A percentile compares a stretch with the other conserved stretches of the same genome.
These are phyloP conservation scores for Rhododendron ferrugineum DNA, from an alignment of 148 eudicot genomes.

Conservation along the genomic window DNA sequence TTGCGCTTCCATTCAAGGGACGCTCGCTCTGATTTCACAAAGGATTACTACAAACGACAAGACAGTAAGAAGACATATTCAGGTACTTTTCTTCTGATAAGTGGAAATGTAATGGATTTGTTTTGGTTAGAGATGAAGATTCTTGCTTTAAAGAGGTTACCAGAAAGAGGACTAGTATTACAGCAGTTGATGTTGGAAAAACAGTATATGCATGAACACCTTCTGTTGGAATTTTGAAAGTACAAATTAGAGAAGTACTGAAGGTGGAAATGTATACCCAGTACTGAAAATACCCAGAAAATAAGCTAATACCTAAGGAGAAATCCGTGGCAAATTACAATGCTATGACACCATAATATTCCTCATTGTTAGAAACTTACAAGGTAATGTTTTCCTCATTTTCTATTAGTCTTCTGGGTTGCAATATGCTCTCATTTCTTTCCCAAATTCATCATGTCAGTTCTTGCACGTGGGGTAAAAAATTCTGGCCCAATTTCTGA, in stretches of 20 bases:
- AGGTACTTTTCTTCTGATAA: slow-evolving; percentile 1
- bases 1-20: background rate
- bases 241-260: background rate
- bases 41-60: background rate
- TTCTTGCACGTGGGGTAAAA: background rate
- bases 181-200: background rate
- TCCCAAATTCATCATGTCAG: background rate
- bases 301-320: background rate
- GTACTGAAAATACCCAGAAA: background rate
- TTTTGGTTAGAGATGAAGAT: background rate
- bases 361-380: background rate
- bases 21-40: background rate
- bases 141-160: background rate
- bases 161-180: background rate
- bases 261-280: background rate
- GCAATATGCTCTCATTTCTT: background rate
- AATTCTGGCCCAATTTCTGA: background rate
- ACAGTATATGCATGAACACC: background rate
- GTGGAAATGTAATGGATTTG: background rate
- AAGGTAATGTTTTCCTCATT: background rate
- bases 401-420: background rate
- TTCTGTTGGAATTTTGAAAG: background rate
- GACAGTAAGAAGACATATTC: background rate
- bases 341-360: background rate
- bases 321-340: background rate